Conservation (phyloP, 306 rosid species). For the Myrica gale region DNA sequence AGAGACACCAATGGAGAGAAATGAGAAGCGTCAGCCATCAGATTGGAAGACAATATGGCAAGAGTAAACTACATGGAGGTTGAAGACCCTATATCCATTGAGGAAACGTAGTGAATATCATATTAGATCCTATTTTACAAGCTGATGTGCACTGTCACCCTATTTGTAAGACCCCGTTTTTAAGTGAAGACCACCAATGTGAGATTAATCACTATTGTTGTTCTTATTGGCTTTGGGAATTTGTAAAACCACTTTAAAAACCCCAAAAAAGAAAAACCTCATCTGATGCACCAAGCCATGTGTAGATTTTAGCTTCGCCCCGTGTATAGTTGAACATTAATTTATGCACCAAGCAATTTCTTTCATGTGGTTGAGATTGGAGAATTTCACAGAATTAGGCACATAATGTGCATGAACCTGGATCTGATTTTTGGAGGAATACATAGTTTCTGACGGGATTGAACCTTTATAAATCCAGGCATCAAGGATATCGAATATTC, state of each 20-base stretch:
- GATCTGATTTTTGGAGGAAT: conserved; percentile 7
- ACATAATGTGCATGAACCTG: not conserved
- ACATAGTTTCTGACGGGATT: conserved; percentile 5
- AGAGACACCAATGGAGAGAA: not conserved
- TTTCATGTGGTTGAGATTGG: conserved; percentile 3
- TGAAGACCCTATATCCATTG: not conserved
- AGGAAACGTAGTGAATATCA: not conserved
- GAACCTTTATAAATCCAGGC: not conserved
- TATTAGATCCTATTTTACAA: too few relatives aligned
- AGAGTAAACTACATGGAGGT: not conserved
- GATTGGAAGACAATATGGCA: not conserved
- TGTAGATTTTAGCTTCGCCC: too few relatives aligned
- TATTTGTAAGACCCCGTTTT: too few relatives aligned
- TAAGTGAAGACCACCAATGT: not conserved
- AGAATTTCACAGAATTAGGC: conserved; percentile 1
- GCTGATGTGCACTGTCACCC: too few relatives aligned
- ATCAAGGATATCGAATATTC: too few relatives aligned
- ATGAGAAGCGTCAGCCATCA: conserved; percentile 1
- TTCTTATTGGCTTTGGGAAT: not conserved
- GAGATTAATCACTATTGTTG: not conserved
- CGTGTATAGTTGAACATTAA: too few relatives aligned
- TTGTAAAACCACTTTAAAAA: not conserved
- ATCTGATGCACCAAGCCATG: too few relatives aligned
- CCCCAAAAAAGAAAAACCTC: too few relatives aligned
- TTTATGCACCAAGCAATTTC: not conserved